Base-by-base conservation (phyloP, 1,284 basidiomycete genomes). In the Cryptococcus sp. region DNA sequence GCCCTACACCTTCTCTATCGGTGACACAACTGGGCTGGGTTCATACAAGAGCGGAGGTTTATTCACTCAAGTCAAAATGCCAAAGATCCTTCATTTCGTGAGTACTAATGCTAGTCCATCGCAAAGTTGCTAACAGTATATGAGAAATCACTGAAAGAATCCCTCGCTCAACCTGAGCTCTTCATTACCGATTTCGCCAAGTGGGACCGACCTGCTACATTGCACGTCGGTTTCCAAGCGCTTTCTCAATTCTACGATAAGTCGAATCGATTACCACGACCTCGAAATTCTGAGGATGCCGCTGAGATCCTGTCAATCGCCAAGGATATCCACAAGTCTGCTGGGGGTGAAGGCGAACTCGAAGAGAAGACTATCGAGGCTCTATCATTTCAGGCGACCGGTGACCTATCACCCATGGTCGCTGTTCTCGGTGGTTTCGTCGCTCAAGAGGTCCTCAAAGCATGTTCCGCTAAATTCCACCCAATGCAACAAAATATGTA, bases 51-150 rank as follows among this genome's bases (percentile, higher is more conserved):
- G 84, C 35, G 96, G 94, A 35, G 96, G 96, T 50, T 88, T 95
- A 64, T 99, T 98, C 75, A 94, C 90, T 14, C 96, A 99, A 78
- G 92, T 98, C 69, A 99, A 98, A 81, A 94, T 96, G 92, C 96
- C 96, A 30, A 97, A 96, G 80, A 83, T 91, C 58, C 81, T 98
- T 54, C 84, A 90, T 74, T 97, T 96, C 68, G 92, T 95, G 66
- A 69, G 89, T 80, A 45, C 43, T 15, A 23, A 23, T 23, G 31
- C 8, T 43, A n/a, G 41, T 23, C 45, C 13, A 32, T 15, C 49
- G 7, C 42, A 43, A 34, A 35, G 14, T 11, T 30, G 31, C 46
- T 55, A 4, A 48, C 47, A 4, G n/a, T 23, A 32, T 34, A 10
- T 4, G 66, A 95, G 92, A 97, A 97, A 91, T 86, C 93, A 5